Evolutionary conservation across 2,329 filamentous ascomycete genomes (phyloP).

Genomic region (Cladobotryum mycophilum): DNA sequence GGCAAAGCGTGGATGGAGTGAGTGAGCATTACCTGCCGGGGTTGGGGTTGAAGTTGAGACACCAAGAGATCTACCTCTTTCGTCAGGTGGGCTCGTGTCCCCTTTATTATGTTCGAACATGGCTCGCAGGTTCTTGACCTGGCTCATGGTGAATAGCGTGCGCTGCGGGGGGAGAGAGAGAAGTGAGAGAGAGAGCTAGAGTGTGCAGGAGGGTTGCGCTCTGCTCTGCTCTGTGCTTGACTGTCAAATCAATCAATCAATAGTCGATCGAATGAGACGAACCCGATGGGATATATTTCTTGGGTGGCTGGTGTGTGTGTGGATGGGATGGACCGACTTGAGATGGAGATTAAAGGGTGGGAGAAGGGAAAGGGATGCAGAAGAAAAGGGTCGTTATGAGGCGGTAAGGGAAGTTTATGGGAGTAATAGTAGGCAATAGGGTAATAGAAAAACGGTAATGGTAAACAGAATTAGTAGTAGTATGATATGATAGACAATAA

Average conservation of each 20-base stretch:
- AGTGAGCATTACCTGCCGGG: conserved; percentile 17
- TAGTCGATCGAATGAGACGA: neutral
- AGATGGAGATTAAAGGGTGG: neutral
- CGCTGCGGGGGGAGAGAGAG: conserved; percentile 1
- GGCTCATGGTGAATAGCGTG: conserved; percentile 48
- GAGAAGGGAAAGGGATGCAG: no score
- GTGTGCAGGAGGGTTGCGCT: neutral
- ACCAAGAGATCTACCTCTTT: conserved; percentile 63
- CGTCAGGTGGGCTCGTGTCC: conserved; percentile 58
- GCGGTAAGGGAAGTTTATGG: neutral
- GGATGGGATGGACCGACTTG: no score
- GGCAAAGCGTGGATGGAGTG: conserved; percentile 4
- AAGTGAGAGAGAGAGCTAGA: neutral
- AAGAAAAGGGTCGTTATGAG: no score
- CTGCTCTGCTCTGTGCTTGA: neutral
- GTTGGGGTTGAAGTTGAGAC: conserved; percentile 28
- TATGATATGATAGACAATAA: neutral
- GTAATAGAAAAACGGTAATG: no score
- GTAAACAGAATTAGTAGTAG: no score
- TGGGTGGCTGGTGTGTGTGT: neutral
- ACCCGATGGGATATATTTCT: no score
- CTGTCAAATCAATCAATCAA: neutral
- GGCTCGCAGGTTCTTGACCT: conserved; percentile 68
- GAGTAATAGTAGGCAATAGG: neutral
- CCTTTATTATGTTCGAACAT: conserved; percentile 74